These are phyloP conservation scores for Amanita exitialis DNA, from an alignment of 768 basidiomycete species.

Conservation along the genomic window DNA sequence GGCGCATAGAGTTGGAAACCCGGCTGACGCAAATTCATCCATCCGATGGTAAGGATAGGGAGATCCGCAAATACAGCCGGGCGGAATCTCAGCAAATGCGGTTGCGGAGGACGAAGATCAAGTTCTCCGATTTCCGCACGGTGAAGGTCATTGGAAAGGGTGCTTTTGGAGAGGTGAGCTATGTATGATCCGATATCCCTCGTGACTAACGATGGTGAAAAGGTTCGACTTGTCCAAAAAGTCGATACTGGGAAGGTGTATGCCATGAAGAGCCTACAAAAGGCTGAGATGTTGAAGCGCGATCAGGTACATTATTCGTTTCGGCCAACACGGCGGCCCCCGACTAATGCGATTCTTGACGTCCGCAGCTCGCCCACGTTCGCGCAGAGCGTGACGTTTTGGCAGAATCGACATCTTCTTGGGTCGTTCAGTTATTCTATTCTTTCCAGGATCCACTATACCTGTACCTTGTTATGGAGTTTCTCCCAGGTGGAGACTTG, in stretches of 20 bases:
- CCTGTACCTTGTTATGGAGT: conserved; percentile 93
- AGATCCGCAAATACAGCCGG: conserved; percentile 79
- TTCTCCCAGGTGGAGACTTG: conserved; percentile 84
- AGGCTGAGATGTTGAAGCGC: conserved; percentile 98
- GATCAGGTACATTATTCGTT: conserved; percentile 59
- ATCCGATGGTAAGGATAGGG: conserved; percentile 79
- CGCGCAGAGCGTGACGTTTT: conserved; percentile 95
- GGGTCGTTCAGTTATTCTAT: conserved; percentile 97
- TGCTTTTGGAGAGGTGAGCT: conserved; percentile 87
- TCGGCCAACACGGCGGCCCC: neutral
- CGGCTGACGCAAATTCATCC: conserved; percentile 67
- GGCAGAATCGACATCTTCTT: conserved; percentile 92
- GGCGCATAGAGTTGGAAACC: conserved; percentile 85
- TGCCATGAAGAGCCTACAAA: conserved; percentile 98
- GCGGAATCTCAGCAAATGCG: conserved; percentile 85
- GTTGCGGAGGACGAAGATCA: conserved; percentile 89
- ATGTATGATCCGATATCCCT: neutral
- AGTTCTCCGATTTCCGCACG: conserved; percentile 86
- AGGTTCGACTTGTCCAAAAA: conserved; percentile 96
- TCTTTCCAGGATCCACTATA: conserved; percentile 96
- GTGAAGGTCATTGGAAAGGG: conserved; percentile 99
- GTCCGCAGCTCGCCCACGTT: conserved; percentile 81
- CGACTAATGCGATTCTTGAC: neutral
- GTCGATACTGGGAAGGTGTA: conserved; percentile 96
- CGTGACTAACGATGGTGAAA: neutral